Percentiles rank a stretch among this genome's conserved stretches.
phyloP scores from a whole-genome alignment of 805 yeast genomes.

The Ogataea pilisensis region DNA sequence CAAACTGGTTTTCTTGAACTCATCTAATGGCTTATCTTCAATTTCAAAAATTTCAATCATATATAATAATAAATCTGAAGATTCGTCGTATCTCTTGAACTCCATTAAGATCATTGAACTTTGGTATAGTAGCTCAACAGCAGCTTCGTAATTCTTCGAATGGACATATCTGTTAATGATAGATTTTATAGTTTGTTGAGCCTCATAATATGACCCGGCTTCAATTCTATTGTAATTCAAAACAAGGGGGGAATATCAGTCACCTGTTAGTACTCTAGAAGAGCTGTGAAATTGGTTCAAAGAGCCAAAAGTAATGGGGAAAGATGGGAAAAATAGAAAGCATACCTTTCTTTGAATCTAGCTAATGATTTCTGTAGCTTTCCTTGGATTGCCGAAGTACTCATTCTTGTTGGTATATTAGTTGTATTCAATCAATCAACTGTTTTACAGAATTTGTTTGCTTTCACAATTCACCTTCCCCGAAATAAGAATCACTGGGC shows the following conservation, averaged over 20 bases:
- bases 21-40: conserved; percentile 33
- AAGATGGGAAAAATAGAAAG: not conserved
- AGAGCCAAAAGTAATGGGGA: no score
- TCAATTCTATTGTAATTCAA: conserved; percentile 44
- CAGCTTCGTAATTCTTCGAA: conserved; percentile 60
- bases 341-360: conserved; percentile 51
- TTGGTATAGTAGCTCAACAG: conserved; percentile 67
- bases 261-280: conserved; percentile 3
- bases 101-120: conserved; percentile 66
- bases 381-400: conserved; percentile 17
- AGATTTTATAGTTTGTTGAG: conserved; percentile 91
- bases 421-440: not conserved
- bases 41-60: conserved; percentile 65
- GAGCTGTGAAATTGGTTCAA: not conserved
- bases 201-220: conserved; percentile 82
- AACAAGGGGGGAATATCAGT: not conserved
- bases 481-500: no score
- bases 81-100: conserved; percentile 73
- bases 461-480: no score
- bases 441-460: no score
- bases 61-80: conserved; percentile 70
- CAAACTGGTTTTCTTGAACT: conserved; percentile 22
- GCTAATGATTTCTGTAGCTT: conserved; percentile 58
- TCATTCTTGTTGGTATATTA: conserved; percentile 12
- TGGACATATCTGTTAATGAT: conserved; percentile 81